Percentiles rank a stretch among this genome's conserved stretches.
Conservation (phyloP, 306 rosid species). For the Fagus sylvatica region DNA sequence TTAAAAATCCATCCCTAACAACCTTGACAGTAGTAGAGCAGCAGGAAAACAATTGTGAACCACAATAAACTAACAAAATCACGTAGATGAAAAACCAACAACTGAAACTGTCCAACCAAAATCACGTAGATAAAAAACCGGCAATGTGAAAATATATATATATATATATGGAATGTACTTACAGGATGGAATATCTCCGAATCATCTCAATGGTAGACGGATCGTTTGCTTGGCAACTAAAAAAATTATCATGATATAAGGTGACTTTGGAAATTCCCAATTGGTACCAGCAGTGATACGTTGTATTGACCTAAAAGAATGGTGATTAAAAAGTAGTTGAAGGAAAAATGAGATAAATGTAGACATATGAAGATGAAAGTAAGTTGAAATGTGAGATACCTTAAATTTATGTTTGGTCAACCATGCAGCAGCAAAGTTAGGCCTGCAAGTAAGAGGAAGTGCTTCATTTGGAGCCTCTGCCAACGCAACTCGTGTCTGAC, state of each 20-base stretch:
- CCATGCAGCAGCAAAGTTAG: conserved; percentile 93
- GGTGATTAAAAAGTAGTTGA: conserved; percentile 2
- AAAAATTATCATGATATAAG: conserved; percentile 64
- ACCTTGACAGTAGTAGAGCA: background rate
- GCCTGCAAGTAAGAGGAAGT: conserved; percentile 94
- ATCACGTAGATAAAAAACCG: background rate
- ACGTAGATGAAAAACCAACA: background rate
- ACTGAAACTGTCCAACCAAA: background rate
- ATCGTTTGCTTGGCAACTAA: conserved; percentile 75
- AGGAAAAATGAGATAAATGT: too few relatives aligned
- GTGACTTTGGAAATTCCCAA: conserved; percentile 76
- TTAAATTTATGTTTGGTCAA: conserved; percentile 82
- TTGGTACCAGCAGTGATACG: conserved; percentile 87
- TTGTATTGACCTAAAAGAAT: conserved; percentile 69
- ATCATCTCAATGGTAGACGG: conserved; percentile 67
- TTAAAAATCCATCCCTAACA: background rate
- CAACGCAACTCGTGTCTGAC: conserved; percentile 59
- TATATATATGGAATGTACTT: conserved; percentile 36
- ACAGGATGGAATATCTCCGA: conserved; percentile 59
- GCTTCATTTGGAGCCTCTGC: conserved; percentile 98
- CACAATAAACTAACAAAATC: background rate
- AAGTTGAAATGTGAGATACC: conserved; percentile 37
- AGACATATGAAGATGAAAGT: background rate
- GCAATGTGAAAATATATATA: background rate
- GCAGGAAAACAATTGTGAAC: background rate